Evolutionary conservation across 208 protist genomes (phyloP).

Genomic region (Entamoeba dispar): DNA sequence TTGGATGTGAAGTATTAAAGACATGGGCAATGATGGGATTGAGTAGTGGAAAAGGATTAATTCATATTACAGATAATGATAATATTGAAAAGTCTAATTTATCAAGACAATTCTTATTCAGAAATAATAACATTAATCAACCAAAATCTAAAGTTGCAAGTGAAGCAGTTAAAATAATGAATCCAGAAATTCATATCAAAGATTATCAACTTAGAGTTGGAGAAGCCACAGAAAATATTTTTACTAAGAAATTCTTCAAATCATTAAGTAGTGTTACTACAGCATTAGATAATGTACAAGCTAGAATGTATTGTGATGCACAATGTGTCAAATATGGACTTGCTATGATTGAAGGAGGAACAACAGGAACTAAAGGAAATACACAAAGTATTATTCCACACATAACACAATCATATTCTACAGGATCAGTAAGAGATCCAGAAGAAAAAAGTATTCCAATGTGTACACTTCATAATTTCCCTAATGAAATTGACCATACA

Average conservation of each 20-base stretch:
- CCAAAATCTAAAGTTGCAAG: constrained; percentile 74
- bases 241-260: constrained; percentile 78
- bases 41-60: constrained; percentile 30
- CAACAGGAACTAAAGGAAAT: constrained; percentile 91
- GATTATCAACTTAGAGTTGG: constrained; percentile 47
- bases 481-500: constrained; percentile 80
- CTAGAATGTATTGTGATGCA: constrained; percentile 68
- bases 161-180: constrained; percentile 64
- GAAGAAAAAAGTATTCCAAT: constrained; percentile 76
- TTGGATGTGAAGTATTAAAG: constrained; percentile 94
- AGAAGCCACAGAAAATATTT: constrained; percentile 69
- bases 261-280: constrained; percentile 72
- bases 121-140: constrained; percentile 66
- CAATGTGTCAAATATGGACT: constrained; percentile 73
- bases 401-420: constrained; percentile 86
- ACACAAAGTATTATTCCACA: constrained; percentile 76
- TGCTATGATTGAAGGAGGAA: constrained; percentile 92
- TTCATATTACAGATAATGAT: constrained; percentile 95
- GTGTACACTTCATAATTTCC: constrained; percentile 99
- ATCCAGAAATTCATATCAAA: constrained; percentile 53
- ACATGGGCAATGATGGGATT: constrained; percentile 87
- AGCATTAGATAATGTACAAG: constrained; percentile 86
- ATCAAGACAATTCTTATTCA: constrained; percentile 95
- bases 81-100: constrained; percentile 96
- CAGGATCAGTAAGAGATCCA: constrained; percentile 18